Base-by-base conservation (phyloP, 2,329 filamentous ascomycete genomes). In the Coniosporium tulheliwenetii region DNA sequence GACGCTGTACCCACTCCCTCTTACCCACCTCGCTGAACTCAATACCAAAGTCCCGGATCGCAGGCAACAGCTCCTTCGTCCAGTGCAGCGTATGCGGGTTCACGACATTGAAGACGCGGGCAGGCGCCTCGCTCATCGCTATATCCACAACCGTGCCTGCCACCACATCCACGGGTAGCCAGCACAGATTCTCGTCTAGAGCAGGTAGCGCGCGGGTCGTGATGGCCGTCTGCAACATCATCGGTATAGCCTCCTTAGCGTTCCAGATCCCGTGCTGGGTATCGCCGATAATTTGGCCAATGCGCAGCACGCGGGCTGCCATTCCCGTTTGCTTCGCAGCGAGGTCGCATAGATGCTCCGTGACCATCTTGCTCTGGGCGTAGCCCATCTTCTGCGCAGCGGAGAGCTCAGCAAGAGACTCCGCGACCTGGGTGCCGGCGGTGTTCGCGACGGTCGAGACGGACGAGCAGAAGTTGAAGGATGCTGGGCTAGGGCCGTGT, bases 381-480 rank as follows among this genome's bases (percentile, higher is more conserved):
- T 51, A 51, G n/a, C 49, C 49, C 29, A 42, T 51, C 14, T 39
- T 34, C 41, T 51, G 49, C 10, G 48, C 48, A 16, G 45, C 43
- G n/a, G 39, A 32, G 26, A 49, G 46, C 15, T 44, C 32, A 31
- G 41, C 4, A 1, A 58, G 45, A 0, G 48, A 45, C 40, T 70
- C 67, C 0, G 50, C 50, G 0, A 67, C 57, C 0, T 50, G 49
- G 0, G 49, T 47, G 0, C 50, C 45, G 0, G 54, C 49, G 0
- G 59, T 57, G 2, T 54, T 54, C 13, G 53, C 56, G 3, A 65
- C 65, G 0, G 65, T 57, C 32, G 65, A 68, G 10, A 68, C 61
- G 0, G 67, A 71, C 2, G 68, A 71, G 46, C 69, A 67, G 46
- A 72, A 71, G 45, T 67, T 59, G 46, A 73, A 69, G 0, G 54